phyloP scores from a whole-genome alignment of 176 grass and related monocot species.

The Eragrostis curvula region DNA sequence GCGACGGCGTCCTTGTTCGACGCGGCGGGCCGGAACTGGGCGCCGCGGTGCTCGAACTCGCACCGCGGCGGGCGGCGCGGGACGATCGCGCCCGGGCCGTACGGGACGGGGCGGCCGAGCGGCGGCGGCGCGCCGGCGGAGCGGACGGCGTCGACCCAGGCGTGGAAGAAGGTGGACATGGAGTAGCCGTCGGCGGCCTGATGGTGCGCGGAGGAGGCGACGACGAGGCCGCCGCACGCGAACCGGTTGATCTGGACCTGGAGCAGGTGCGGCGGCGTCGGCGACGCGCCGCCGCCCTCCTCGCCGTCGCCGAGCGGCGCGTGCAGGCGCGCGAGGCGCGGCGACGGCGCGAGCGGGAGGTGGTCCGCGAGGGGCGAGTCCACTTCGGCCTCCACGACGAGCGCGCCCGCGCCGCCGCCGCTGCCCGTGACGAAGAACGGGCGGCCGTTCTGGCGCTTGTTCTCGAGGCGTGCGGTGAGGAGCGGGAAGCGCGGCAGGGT shows the following conservation, averaged over 20 bases:
- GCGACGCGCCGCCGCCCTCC: too few relatives aligned
- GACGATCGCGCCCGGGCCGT: slow-evolving; percentile 24
- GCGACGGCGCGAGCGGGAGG: slow-evolving; percentile 50
- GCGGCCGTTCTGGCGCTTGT: background rate
- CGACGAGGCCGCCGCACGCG: slow-evolving; percentile 50
- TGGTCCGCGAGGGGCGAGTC: slow-evolving; percentile 31
- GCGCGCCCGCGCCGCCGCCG: slow-evolving; percentile 22
- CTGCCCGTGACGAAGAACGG: slow-evolving; percentile 31
- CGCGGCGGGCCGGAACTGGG: slow-evolving; percentile 40
- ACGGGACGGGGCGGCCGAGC: background rate
- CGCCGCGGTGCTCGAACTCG: slow-evolving; percentile 57
- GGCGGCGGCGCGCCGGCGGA: background rate
- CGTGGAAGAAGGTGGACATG: slow-evolving; percentile 52
- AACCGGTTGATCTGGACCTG: slow-evolving; percentile 63
- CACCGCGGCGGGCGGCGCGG: slow-evolving; percentile 47
- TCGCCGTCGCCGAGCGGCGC: background rate
- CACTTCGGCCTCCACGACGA: slow-evolving; percentile 53
- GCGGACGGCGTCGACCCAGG: slow-evolving; percentile 48
- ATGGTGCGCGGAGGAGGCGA: slow-evolving; percentile 52
- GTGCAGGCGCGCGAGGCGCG: slow-evolving; percentile 33
- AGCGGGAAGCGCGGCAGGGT: slow-evolving; percentile 49
- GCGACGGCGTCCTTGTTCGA: too few relatives aligned
- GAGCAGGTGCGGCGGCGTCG: slow-evolving; percentile 12
- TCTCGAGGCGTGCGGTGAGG: slow-evolving; percentile 44
- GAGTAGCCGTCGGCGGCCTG: slow-evolving; percentile 57